These are phyloP conservation scores for Boletus vinaceobasis DNA, from an alignment of 768 basidiomycete genomes.

Conservation along the genomic window DNA sequence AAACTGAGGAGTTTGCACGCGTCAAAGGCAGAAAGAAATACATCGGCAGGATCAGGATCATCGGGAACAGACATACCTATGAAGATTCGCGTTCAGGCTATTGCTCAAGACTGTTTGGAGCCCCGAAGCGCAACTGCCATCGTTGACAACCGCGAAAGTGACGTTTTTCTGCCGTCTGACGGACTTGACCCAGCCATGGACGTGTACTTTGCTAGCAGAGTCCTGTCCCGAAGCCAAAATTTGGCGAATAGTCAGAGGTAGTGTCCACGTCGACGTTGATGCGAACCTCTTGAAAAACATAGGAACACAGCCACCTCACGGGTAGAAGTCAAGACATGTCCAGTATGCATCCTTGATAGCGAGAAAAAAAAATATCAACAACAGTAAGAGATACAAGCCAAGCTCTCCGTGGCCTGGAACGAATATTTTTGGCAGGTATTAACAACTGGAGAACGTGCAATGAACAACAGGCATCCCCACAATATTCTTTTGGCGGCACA, in stretches of 20 bases:
- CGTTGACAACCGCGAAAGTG: slow-evolving; percentile 79
- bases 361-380: slow-evolving; percentile 4
- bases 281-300: slow-evolving; percentile 31
- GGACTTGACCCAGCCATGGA: slow-evolving; percentile 86
- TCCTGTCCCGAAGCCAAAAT: slow-evolving; percentile 27
- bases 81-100: slow-evolving; percentile 12
- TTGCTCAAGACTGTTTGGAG: slow-evolving; percentile 74
- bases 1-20: slow-evolving; percentile 32
- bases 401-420: slow-evolving; percentile 13
- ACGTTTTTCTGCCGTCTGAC: slow-evolving; percentile 84
- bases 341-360: neutral
- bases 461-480: neutral
- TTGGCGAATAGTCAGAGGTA: slow-evolving; percentile 36
- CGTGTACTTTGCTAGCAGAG: slow-evolving; percentile 27
- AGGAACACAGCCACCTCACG: slow-evolving; percentile 24
- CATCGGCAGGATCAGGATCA: neutral
- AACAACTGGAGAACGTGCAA: slow-evolving; percentile 13
- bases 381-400: slow-evolving; percentile 21
- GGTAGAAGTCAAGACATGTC: neutral
- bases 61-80: slow-evolving; percentile 11
- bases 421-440: slow-evolving; percentile 24
- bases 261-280: slow-evolving; percentile 25
- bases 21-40: neutral
- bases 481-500: neutral
- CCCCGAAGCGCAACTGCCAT: slow-evolving; percentile 69